Evolutionary conservation across 2,329 filamentous ascomycete genomes (phyloP), one percentile per base, ranked within the genome.

Genomic region (Corniculantispora saksenae): DNA sequence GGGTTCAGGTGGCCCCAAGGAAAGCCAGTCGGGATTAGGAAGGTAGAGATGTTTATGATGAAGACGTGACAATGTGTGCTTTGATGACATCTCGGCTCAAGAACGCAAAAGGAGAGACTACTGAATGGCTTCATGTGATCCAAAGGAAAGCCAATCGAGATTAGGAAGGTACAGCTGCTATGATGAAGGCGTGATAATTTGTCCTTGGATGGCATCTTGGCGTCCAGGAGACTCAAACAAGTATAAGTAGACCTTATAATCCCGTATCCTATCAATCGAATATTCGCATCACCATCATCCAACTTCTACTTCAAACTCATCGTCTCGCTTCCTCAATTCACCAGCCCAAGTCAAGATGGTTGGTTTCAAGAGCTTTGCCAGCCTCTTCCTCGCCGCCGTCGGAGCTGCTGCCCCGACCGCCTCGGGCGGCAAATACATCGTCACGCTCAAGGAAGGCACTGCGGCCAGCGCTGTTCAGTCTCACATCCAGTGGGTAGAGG

Each of bases 391-490:
- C 23, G 40, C 67, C 13, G 63, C 64, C 27, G 25, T 67, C 19
- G 69, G 65, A 21, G 12, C 43, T 25, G 56, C 69, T 35, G 55
- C 66, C 53, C 56, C 47, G 29, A 35, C 43, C 45, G 43, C 43
- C 27, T 48, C 13, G 17, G 32, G 40, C 13, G 75, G 74, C 67
- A 80, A 77, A 68, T 83, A 82, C 70, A 83, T 83, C 64, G 71
- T 83, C 71, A 83, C 80, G 40, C 68, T 83, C 23, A 80, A 81
- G 70, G 72, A 76, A 10, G 73, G 74, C 38, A 69, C 77, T 50
- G 68, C 68, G 17, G 66, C 72, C 19, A 67, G 70, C 1, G 70
- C 74, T n/a, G 67, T 80, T 29, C 74, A 76, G n/a, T 67, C 69
- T 38, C 78, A 80, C 61, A 32, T 79, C 3, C 61, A 65, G 3